Evolutionary conservation across 192 early-diverging fungal species (phyloP), one percentile per base, ranked within the genome.

Genomic region (Paraglomus occultum): DNA sequence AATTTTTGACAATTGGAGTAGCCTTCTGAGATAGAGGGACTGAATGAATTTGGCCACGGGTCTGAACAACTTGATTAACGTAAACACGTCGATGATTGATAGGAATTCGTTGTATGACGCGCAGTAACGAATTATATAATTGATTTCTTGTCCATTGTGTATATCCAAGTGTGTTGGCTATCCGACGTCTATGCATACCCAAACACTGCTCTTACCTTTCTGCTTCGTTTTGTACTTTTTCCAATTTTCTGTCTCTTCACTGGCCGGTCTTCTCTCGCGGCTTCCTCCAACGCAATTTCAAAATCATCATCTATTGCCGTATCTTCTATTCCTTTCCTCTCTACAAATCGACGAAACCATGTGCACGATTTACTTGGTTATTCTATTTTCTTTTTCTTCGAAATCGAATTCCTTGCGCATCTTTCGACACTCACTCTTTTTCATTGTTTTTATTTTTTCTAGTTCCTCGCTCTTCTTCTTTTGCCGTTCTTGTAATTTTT

Each of bases 371-470:
- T 11, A 38, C 8, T 0, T 12, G 6, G 3, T 8, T 1, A 22
- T 8, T 70, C 45, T 7, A 17, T 17, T 20, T 66, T 4, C 72
- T 61, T 14, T 14, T 0, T 64, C 78, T 5, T 64, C 52, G 6
- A 23, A 20, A 52, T 57, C 71, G 45, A 47, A 31, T 43, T 52
- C 20, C 5, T 48, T 52, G 17, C 73, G 72, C 49, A 77, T 51
- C 45, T 84, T 71, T 42, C 74, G 64, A 53, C 79, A 87, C 78
- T 80, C 84, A 79, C 91, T 95, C 83, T 91, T 91, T 82, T 94
- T 95, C 72, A 95, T 86, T 8, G 85, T 74, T 65, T 89, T 90
- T 70, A 98, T 92, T 82, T 95, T 95, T 49, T 97, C 96, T 69
- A 98, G 76, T n/a, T 88, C 88, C 45, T 90, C 82, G 55, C 86